Evolutionary conservation across 2,329 filamentous ascomycete species (phyloP), one percentile per base, ranked within the genome.

Genomic region (Dothideomycetes sp.): DNA sequence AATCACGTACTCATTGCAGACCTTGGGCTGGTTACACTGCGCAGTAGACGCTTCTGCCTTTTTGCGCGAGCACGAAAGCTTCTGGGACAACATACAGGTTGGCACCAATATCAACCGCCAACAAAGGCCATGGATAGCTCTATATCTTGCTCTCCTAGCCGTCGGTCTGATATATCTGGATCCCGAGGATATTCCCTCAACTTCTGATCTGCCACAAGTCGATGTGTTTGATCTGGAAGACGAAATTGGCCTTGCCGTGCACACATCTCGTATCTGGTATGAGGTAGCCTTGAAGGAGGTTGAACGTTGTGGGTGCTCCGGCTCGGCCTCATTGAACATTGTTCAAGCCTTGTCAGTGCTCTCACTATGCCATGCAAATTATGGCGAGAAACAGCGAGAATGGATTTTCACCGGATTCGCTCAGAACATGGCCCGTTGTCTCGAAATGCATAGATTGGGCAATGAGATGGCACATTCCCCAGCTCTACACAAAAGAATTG

Each of bases 361-460:
- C 20, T 33, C 41, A 12, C 31, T 44, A 8, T 44, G 41, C 13
- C 35, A 39, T n/a, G 25, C 33, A 2, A 44, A 44, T n/a, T 39
- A 20, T 18, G 41, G 41, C 23, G 41, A 44, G 12, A 20, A 38
- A 5, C 41, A 44, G 16, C 29, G 35, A 16, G 41, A 44, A 12
- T 44, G 34, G 41, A 13, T 44, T 5, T 33, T 41, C 8, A 37
- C 29, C 10, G 41, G 41, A 7, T 32, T 25, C 20, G 34, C 33
- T 4, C 17, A 29, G 3, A 44, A 35, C 13, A 40, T 44, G 4
- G 41, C 41, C 13, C 34, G 41, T 13, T 39, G 25, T 17, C 27
- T 44, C 6, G 35, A 44, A 4, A 44, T 44, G 36, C 41, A 44
- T 18, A 17, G 41, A 12, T 16, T 44, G 20, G 41, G 41, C 27